Evolutionary conservation across 2,329 filamentous ascomycete species (phyloP), one percentile per base, ranked within the genome.

Genomic region (Lasiodiplodia theobromae): DNA sequence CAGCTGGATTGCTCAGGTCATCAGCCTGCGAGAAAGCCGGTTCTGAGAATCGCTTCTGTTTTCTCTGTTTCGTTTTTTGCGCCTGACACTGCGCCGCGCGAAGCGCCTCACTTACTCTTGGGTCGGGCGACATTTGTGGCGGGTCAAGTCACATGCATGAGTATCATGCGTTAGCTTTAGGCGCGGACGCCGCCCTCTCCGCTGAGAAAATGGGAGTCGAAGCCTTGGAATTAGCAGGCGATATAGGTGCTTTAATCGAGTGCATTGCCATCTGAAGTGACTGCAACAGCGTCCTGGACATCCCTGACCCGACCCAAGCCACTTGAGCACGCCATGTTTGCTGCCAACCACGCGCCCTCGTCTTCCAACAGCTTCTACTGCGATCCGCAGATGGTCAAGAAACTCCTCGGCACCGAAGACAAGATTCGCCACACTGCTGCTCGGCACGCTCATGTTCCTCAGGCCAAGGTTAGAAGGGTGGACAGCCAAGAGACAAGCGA

Each of bases 261-360:
- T 7, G 40, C 16, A 18, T 44, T 44, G 40, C 40, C 40, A 4
- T 44, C 18, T 47, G 44, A 21, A 21, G 18, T 21, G 44, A 47
- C 10, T 10, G 18, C 44, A 47, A 47, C 44, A 47, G 3, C 44
- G 18, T 21, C n/a, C n/a, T n/a, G 40, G n/a, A 18, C 18, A 47
- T 47, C 18, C 16, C 40, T n/a, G 40, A 28, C 8, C 11, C 18
- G 7, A 31, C 3, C 21, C 28, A 31, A 23, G 23, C 57, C 57
- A 49, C 21, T 16, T 8, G 25, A 62, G 28, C 60, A 52, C 60
- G 28, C 16, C 60, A 64, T 64, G 60, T 64, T 64, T 38, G 31
- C 60, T 38, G 12, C 28, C 18, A n/a, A 64, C 28, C 60, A 52
- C 25, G n/a, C 44, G 11, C 51, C 60, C n/a, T 52, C 44, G n/a